phyloP scores from a whole-genome alignment of 352 stramenopile species.

The Phytophthora ohioensis region DNA sequence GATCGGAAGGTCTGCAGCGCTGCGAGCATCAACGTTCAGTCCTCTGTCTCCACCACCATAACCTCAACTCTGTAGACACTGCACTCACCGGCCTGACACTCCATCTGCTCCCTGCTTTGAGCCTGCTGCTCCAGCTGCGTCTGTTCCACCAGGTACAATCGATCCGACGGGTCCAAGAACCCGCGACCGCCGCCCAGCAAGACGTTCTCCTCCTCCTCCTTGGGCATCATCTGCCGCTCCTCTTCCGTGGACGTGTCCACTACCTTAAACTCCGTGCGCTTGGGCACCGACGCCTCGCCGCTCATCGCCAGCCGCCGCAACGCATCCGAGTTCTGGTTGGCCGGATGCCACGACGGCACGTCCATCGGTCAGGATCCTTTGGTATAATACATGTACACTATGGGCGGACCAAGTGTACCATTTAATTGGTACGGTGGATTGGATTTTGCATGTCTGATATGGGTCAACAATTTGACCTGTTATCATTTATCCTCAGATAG shows the following conservation, averaged over 20 bases:
- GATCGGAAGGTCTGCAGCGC: slow-evolving; percentile 73
- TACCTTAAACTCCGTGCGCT: slow-evolving; percentile 74
- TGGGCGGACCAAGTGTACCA: neutral
- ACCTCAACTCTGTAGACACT: neutral
- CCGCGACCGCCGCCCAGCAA: slow-evolving; percentile 52
- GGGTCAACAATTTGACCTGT: slow-evolving; percentile 9
- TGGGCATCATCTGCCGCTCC: slow-evolving; percentile 64
- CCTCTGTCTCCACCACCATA: neutral
- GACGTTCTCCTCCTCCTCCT: slow-evolving; percentile 55
- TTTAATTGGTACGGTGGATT: neutral
- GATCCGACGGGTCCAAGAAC: slow-evolving; percentile 79
- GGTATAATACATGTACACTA: neutral
- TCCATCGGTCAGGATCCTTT: slow-evolving; percentile 51
- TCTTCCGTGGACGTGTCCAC: slow-evolving; percentile 81
- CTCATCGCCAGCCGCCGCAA: slow-evolving; percentile 39
- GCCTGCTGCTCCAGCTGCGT: slow-evolving; percentile 53
- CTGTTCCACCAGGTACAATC: slow-evolving; percentile 79
- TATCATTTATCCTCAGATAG: slow-evolving; percentile 7
- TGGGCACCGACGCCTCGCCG: slow-evolving; percentile 20
- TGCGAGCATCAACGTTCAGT: slow-evolving; percentile 29
- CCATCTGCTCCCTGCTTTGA: slow-evolving; percentile 40
- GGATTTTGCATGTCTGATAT: slow-evolving; percentile 24
- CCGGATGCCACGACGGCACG: slow-evolving; percentile 77
- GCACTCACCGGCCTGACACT: slow-evolving; percentile 48
- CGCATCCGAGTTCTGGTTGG: slow-evolving; percentile 64